Evolutionary conservation across 805 yeast genomes (phyloP), one percentile per base, ranked within the genome.

Genomic region (Teunomyces kruisii): DNA sequence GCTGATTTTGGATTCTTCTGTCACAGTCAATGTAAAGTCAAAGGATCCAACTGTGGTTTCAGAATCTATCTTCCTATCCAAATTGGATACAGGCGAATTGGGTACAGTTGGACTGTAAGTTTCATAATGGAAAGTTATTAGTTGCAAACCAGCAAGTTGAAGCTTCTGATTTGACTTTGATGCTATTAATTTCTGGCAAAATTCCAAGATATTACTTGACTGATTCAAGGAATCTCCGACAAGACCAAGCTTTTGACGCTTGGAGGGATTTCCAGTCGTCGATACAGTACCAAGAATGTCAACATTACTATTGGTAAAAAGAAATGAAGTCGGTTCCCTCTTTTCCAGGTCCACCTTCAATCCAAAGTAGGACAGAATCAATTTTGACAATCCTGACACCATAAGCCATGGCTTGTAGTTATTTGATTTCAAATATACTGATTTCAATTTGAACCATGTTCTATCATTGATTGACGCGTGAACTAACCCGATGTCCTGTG

Each of bases 391-490:
- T 0, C 78, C 80, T 6, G 56, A 43, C 1, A 64, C 42, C 3
- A 68, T 49, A 9, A 79, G 55, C 84, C 84, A 80, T 0, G 69
- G 58, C 7, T 47, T 51, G 35, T 45, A 38, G 26, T 55, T 45
- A 9, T 47, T 32, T 5, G 63, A 51, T n/a, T 30, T 42, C 30
- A 66, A 49, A 32, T 49, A 54, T 1, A 67, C 55, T 5, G 61
- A 49, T 6, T 44, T 50, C 9, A 68, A 48, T 6, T 51, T 44
- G 39, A 62, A 65, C 72, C 71, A 64, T 16, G 55, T 39, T 28
- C 19, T 17, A 6, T 36, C 43, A 22, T 27, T 10, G 22, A 9
- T 5, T 14, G 9, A 4, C 5, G 30, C 24, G 29, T 40, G 39
- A 17, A 37, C 30, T 28, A 43, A 9, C 3, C 52, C 53, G 5